Conservation (phyloP, 116 monocot species). For the Posidonia oceanica region DNA sequence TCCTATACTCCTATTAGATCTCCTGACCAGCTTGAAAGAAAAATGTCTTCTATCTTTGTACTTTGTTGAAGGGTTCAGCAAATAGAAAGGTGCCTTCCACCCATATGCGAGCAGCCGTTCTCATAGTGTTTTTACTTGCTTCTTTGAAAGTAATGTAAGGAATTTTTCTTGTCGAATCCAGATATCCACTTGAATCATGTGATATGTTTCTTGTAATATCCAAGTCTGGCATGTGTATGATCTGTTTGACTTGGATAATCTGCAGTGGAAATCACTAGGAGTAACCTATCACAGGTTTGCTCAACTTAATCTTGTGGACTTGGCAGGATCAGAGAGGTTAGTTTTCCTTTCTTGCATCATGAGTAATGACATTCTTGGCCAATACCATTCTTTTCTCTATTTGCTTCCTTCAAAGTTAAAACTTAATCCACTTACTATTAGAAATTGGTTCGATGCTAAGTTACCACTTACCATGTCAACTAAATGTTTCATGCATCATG, state of each 20-base stretch:
- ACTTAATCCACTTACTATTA: neutral
- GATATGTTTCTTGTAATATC: neutral
- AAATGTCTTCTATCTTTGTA: neutral
- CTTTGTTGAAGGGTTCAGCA: conserved; percentile 62
- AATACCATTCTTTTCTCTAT: neutral
- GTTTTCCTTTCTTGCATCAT: neutral
- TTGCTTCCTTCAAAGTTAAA: neutral
- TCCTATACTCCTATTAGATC: too few species aligned
- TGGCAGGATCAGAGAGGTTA: conserved; percentile 97
- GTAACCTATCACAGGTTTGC: conserved; percentile 87
- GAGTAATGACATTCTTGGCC: neutral
- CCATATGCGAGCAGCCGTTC: conserved; percentile 96
- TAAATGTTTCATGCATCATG: neutral
- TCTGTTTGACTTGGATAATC: neutral
- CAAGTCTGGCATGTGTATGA: neutral
- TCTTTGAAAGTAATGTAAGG: conserved; percentile 91
- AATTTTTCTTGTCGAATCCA: neutral
- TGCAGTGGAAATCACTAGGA: conserved; percentile 95
- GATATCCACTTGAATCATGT: neutral
- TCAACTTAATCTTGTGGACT: conserved; percentile 91
- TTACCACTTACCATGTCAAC: too few species aligned
- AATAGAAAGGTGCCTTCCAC: conserved; percentile 95
- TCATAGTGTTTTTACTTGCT: conserved; percentile 96
- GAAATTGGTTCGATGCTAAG: neutral
- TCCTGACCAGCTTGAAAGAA: too few species aligned